Evolutionary conservation across 306 rosid genomes (phyloP).

Genomic region (Glycine soja): DNA sequence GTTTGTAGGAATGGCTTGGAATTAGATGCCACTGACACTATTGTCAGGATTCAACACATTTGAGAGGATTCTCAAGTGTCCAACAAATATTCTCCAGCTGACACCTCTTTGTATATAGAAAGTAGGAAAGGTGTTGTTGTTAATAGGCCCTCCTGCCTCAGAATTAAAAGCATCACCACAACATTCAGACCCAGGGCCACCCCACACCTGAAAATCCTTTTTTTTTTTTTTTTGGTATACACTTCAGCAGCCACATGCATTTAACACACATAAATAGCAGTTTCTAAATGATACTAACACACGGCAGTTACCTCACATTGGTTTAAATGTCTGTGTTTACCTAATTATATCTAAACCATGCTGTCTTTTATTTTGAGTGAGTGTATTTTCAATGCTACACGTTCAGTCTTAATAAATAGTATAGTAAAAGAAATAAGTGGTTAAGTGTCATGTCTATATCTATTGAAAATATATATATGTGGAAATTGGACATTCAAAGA

Average conservation of each 20-base stretch:
- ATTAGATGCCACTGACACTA: not conserved
- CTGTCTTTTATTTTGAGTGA: not conserved
- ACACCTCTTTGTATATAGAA: too few species aligned
- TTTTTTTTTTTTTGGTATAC: not conserved
- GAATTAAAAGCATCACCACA: too few species aligned
- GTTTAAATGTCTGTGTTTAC: not conserved
- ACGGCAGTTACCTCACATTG: not conserved
- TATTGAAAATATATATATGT: not conserved
- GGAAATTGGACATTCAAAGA: not conserved
- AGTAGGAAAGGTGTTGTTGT: too few species aligned
- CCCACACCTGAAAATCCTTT: not conserved
- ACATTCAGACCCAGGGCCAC: not conserved
- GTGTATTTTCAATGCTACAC: not conserved
- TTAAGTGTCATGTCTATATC: too few species aligned
- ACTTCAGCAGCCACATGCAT: too few species aligned
- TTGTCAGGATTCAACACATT: not conserved
- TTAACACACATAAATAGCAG: not conserved
- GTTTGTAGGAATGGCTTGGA: not conserved
- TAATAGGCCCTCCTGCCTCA: too few species aligned
- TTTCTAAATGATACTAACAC: not conserved
- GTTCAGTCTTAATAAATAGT: not conserved
- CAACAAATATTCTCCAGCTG: too few species aligned
- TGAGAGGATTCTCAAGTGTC: not conserved
- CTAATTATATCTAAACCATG: not conserved
- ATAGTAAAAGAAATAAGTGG: not conserved